phyloP scores from a whole-genome alignment of 176 grass and related monocot genomes.

The Oryza rufipogon region DNA sequence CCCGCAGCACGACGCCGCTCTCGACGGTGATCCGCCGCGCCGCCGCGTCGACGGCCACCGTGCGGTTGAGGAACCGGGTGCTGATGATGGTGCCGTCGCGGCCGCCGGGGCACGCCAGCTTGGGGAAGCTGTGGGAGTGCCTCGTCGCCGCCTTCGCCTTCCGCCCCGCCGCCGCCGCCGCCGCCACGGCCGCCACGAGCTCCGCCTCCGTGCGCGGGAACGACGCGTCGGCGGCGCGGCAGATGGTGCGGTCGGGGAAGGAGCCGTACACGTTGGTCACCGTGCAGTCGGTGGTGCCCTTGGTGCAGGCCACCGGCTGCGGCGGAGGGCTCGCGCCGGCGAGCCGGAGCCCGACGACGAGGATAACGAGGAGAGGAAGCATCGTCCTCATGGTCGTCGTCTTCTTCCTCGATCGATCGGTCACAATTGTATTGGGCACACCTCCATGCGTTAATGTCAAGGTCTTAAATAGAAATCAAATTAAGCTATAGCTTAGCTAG shows the following conservation, averaged over 20 bases:
- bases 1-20: constrained; percentile 44
- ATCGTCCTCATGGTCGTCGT: neutral
- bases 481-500: neutral
- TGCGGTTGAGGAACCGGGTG: constrained; percentile 38
- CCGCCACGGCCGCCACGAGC: constrained; percentile 51
- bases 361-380: constrained; percentile 6
- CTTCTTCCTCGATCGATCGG: neutral
- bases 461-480: neutral
- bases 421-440: too few relatives aligned
- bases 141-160: constrained; percentile 55
- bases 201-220: constrained; percentile 64
- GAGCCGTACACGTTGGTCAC: constrained; percentile 59
- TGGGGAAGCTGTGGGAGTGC: constrained; percentile 64
- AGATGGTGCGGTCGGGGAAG: constrained; percentile 55
- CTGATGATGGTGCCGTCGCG: constrained; percentile 47
- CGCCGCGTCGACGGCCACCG: constrained; percentile 26
- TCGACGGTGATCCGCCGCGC: constrained; percentile 36
- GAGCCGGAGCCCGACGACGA: constrained; percentile 3
- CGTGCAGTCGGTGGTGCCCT: constrained; percentile 41
- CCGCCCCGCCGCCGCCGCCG: constrained; percentile 17
- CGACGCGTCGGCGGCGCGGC: constrained; percentile 36
- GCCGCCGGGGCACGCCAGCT: constrained; percentile 60
- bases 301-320: constrained; percentile 40
- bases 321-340: constrained; percentile 43
- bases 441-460: neutral